Percentiles rank a stretch among this genome's conserved stretches.
phyloP scores from a whole-genome alignment of 176 grass and related monocot genomes.

The Canna indica region DNA sequence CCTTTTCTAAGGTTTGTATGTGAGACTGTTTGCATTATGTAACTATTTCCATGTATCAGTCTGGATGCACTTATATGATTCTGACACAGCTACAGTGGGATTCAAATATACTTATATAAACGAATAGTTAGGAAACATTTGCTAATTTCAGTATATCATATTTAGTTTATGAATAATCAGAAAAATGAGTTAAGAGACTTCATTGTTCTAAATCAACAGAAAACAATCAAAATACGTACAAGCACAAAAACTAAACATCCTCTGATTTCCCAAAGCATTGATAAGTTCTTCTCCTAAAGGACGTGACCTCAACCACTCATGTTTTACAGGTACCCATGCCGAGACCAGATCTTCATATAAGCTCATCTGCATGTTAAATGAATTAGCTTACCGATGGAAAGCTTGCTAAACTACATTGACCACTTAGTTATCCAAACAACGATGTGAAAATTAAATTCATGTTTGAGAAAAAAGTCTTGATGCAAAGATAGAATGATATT shows the following conservation, averaged over 20 bases:
- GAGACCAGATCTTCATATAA: slow-evolving; percentile 94
- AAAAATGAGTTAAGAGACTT: not conserved
- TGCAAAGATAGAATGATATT: not conserved
- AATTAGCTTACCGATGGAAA: not conserved
- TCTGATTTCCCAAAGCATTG: slow-evolving; percentile 55
- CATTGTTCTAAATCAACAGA: too few relatives aligned
- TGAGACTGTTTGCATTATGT: too few relatives aligned
- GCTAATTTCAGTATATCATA: not conserved
- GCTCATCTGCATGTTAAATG: slow-evolving; percentile 72
- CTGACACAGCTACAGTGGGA: too few relatives aligned
- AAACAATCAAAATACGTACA: slow-evolving; percentile 32
- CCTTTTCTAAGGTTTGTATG: too few relatives aligned
- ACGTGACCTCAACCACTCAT: slow-evolving; percentile 64
- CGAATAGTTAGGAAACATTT: too few relatives aligned
- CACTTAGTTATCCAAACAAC: not conserved
- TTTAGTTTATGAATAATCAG: not conserved
- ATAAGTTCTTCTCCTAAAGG: slow-evolving; percentile 63
- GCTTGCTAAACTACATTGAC: too few relatives aligned
- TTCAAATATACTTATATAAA: too few relatives aligned
- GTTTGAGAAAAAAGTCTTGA: too few relatives aligned
- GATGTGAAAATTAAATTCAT: not conserved
- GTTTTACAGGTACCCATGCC: slow-evolving; percentile 66
- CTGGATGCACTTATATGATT: too few relatives aligned
- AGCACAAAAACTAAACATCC: slow-evolving; percentile 89
- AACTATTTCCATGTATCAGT: too few relatives aligned